These are phyloP conservation scores for Colletotrichum sp. DNA, from an alignment of 2,329 filamentous ascomycete species.

Conservation along the genomic window DNA sequence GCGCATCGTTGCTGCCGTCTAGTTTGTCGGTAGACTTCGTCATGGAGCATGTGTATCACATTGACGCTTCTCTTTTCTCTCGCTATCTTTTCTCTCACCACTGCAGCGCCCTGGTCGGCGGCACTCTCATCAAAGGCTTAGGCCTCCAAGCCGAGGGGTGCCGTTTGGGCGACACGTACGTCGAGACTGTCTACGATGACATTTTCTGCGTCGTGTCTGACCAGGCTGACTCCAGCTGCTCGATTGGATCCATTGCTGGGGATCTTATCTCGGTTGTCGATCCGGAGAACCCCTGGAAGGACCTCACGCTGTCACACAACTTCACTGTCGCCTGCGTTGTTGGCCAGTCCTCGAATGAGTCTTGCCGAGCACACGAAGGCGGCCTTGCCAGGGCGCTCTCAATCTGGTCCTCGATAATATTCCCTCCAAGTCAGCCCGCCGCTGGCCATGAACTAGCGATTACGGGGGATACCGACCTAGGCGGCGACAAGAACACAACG, in stretches of 20 bases:
- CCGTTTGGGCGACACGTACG: background rate
- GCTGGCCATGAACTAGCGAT: background rate
- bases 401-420: background rate
- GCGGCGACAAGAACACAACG: background rate
- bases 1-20: background rate
- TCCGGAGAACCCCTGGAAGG: background rate
- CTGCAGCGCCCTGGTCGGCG: background rate
- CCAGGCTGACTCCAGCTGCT: background rate
- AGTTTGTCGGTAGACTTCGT: conserved; percentile 2
- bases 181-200: conserved; percentile 7
- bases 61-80: background rate
- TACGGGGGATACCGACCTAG: background rate
- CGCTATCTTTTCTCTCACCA: background rate
- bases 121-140: conserved; percentile 5
- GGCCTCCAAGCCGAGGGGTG: background rate
- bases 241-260: background rate
- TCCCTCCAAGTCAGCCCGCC: background rate
- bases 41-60: conserved; percentile 5
- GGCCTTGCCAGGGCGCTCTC: background rate
- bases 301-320: background rate
- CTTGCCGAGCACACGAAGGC: background rate
- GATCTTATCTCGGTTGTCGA: background rate
- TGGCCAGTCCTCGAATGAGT: background rate
- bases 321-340: background rate
- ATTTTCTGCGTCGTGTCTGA: background rate